phyloP scores from a whole-genome alignment of 805 yeast genomes.

The Candida boidinii region DNA sequence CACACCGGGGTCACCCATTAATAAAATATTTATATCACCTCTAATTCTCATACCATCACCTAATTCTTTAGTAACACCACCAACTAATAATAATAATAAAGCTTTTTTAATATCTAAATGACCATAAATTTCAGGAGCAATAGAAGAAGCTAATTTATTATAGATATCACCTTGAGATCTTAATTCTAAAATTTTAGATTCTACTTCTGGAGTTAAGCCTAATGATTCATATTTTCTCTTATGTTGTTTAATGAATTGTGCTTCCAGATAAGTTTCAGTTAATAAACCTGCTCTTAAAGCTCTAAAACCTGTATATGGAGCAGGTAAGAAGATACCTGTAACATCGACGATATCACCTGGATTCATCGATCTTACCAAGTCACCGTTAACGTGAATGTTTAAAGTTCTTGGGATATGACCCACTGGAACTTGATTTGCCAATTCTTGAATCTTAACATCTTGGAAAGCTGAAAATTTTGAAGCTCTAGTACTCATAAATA shows the following conservation, averaged over 20 bases:
- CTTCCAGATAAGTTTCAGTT: conserved; percentile 89
- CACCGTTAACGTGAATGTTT: conserved; percentile 85
- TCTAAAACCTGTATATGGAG: conserved; percentile 92
- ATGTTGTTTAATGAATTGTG: conserved; percentile 79
- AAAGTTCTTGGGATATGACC: conserved; percentile 94
- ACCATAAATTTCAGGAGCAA: conserved; percentile 97
- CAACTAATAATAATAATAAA: conserved; percentile 71
- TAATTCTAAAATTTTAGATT: conserved; percentile 45
- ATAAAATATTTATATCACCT: conserved; percentile 91
- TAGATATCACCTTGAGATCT: conserved; percentile 63
- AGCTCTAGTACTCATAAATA: conserved; percentile 90
- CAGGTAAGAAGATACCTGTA: conserved; percentile 85
- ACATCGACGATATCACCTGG: conserved; percentile 96
- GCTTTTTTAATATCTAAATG: conserved; percentile 92
- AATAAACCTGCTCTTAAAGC: conserved; percentile 89
- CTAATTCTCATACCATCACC: conserved; percentile 97
- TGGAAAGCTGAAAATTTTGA: conserved; percentile 93
- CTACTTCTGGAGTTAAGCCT: conserved; percentile 48
- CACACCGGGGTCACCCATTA: conserved; percentile 99
- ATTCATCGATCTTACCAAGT: conserved; percentile 72
- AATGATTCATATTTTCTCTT: conserved; percentile 75
- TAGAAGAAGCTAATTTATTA: conserved; percentile 71
- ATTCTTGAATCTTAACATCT: conserved; percentile 90
- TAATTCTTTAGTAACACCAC: conserved; percentile 91
- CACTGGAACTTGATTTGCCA: conserved; percentile 93